Evolutionary conservation across 1,284 basidiomycete species (phyloP).

Genomic region (Anthracocystis setariae): DNA sequence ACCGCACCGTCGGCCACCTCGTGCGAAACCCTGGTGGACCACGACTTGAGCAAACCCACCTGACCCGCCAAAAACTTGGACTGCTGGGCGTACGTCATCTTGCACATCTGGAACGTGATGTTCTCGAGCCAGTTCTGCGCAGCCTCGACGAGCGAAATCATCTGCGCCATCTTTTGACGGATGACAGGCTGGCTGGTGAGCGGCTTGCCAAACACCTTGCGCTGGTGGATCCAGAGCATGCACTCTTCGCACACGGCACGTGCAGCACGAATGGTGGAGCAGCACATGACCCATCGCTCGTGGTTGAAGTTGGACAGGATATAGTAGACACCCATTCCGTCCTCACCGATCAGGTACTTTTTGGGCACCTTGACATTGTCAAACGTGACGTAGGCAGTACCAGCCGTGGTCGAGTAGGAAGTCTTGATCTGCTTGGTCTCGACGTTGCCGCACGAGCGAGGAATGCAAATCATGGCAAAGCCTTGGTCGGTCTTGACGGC

Average conservation of each 20-base stretch:
- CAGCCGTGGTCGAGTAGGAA: slow-evolving; percentile 67
- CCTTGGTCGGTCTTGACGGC: slow-evolving; percentile 74
- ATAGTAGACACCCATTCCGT: slow-evolving; percentile 82
- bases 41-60: slow-evolving; percentile 78
- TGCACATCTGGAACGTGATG: slow-evolving; percentile 89
- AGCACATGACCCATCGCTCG: slow-evolving; percentile 76
- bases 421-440: slow-evolving; percentile 83
- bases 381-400: slow-evolving; percentile 85
- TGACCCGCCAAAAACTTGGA: slow-evolving; percentile 72
- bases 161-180: slow-evolving; percentile 81
- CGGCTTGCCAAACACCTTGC: slow-evolving; percentile 71
- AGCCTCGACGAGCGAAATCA: slow-evolving; percentile 85
- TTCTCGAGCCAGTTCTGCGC: slow-evolving; percentile 89
- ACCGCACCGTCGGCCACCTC: slow-evolving; percentile 79
- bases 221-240: slow-evolving; percentile 66
- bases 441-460: slow-evolving; percentile 72
- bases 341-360: slow-evolving; percentile 85
- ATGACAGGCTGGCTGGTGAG: slow-evolving; percentile 84
- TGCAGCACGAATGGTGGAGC: slow-evolving; percentile 75
- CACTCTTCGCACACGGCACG: slow-evolving; percentile 62
- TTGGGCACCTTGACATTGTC: slow-evolving; percentile 86
- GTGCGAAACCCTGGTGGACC: slow-evolving; percentile 65
- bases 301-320: slow-evolving; percentile 72
- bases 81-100: slow-evolving; percentile 80
- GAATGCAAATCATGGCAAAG: slow-evolving; percentile 83